phyloP scores from a whole-genome alignment of 2,329 filamentous ascomycete species.

The Ceratocystis cacaofunesta region DNA sequence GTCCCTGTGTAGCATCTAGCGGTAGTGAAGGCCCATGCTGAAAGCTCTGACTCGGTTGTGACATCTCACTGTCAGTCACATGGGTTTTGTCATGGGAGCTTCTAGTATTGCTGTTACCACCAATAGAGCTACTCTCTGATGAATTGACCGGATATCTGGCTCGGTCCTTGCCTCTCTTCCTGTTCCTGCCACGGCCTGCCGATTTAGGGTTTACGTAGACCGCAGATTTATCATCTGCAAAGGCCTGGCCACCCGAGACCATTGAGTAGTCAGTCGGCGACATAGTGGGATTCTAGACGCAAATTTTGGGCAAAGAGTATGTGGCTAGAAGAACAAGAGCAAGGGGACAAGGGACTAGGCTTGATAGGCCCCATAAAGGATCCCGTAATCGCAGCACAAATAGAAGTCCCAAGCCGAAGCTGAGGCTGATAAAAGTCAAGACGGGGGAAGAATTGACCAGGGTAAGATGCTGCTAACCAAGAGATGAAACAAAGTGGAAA shows the following conservation, averaged over 20 bases:
- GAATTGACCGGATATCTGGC: background rate
- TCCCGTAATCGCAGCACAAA: background rate
- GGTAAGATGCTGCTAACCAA: background rate
- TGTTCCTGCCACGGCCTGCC: background rate
- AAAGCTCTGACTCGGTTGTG: background rate
- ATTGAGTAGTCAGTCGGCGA: background rate
- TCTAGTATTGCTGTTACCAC: background rate
- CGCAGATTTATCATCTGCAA: background rate
- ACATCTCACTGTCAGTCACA: background rate
- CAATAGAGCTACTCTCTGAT: background rate
- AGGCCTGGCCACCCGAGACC: background rate
- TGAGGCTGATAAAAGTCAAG: background rate
- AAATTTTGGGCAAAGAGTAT: background rate
- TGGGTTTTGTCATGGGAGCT: background rate
- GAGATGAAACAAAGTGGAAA: background rate
- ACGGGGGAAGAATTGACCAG: background rate
- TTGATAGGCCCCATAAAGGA: background rate
- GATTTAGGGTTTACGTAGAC: background rate
- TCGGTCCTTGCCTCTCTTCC: background rate
- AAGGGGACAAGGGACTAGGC: background rate
- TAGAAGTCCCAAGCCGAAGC: background rate
- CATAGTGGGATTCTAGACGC: background rate
- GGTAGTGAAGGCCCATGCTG: background rate
- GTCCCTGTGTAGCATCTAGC: background rate
- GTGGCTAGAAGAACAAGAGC: background rate